These are phyloP conservation scores for Hypsizygus ulmarius DNA, from an alignment of 1,284 basidiomycete genomes.

Conservation along the genomic window DNA sequence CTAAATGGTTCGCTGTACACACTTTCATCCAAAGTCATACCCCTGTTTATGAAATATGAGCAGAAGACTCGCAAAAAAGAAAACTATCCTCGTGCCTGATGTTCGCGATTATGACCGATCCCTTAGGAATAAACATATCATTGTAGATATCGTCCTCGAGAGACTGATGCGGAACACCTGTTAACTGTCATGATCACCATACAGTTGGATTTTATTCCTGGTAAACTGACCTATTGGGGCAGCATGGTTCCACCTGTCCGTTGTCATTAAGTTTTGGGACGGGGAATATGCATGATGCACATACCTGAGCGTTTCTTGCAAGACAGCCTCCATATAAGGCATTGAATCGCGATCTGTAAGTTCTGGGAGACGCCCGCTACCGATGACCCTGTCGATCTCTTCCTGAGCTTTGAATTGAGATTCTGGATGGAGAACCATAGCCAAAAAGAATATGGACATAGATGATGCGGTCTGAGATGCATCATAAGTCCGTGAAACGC, in stretches of 20 bases:
- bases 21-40: constrained; percentile 18
- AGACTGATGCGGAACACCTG: constrained; percentile 25
- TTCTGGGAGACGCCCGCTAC: constrained; percentile 23
- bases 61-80: not conserved
- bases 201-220: not conserved
- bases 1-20: constrained; percentile 11
- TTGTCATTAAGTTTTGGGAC: not conserved
- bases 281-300: not conserved
- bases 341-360: constrained; percentile 22
- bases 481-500: not conserved
- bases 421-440: constrained; percentile 26
- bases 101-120: constrained; percentile 26
- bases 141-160: constrained; percentile 27
- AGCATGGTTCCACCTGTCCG: constrained; percentile 14
- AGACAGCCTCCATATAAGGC: constrained; percentile 24
- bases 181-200: constrained; percentile 4
- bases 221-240: constrained; percentile 10
- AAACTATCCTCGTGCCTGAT: constrained; percentile 2
- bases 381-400: constrained; percentile 21
- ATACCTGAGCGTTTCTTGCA: constrained; percentile 24
- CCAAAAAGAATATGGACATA: constrained; percentile 21
- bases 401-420: constrained; percentile 23
- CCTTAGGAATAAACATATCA: constrained; percentile 29
- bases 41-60: not conserved
- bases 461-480: constrained; percentile 18